Evolutionary conservation across 2,329 filamentous ascomycete genomes (phyloP).

Genomic region (Cladophialophora bantiana): DNA sequence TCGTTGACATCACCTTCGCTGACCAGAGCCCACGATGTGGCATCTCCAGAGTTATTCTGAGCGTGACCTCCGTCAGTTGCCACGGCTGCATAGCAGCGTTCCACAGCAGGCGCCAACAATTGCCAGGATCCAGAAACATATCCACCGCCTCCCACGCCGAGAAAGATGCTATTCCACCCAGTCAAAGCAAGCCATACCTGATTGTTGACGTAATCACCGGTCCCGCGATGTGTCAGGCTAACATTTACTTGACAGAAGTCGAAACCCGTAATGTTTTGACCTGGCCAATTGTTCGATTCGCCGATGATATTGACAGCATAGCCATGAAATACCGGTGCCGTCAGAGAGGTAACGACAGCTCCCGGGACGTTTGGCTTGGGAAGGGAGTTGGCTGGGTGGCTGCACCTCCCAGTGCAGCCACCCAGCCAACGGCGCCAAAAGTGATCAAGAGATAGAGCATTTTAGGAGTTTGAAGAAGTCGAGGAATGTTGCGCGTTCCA

Average conservation of each 20-base stretch:
- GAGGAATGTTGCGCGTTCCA: neutral
- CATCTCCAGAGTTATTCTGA: conserved; percentile 43
- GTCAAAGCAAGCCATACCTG: conserved; percentile 48
- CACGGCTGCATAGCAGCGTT: conserved; percentile 51
- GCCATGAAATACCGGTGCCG: conserved; percentile 4
- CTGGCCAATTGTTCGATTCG: conserved; percentile 16
- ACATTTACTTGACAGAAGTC: conserved; percentile 54
- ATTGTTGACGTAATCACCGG: conserved; percentile 48
- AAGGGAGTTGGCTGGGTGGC: conserved; percentile 6
- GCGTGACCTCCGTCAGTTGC: conserved; percentile 57
- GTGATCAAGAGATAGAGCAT: conserved; percentile 11
- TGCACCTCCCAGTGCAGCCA: neutral
- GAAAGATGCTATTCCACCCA: conserved; percentile 50
- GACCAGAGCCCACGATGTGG: conserved; percentile 49
- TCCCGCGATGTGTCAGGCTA: conserved; percentile 53
- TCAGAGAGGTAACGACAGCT: conserved; percentile 9
- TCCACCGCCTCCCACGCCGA: conserved; percentile 50
- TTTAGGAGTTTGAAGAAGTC: neutral
- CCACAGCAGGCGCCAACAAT: conserved; percentile 30
- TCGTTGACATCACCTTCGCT: conserved; percentile 49
- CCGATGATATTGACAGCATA: conserved; percentile 19
- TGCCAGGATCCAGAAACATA: conserved; percentile 36
- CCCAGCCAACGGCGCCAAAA: neutral
- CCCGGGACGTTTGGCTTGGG: conserved; percentile 11
- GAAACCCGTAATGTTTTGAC: conserved; percentile 20